These are phyloP conservation scores for Melocanna baccifera DNA, from an alignment of 176 grass and related monocot species.

Conservation along the genomic window DNA sequence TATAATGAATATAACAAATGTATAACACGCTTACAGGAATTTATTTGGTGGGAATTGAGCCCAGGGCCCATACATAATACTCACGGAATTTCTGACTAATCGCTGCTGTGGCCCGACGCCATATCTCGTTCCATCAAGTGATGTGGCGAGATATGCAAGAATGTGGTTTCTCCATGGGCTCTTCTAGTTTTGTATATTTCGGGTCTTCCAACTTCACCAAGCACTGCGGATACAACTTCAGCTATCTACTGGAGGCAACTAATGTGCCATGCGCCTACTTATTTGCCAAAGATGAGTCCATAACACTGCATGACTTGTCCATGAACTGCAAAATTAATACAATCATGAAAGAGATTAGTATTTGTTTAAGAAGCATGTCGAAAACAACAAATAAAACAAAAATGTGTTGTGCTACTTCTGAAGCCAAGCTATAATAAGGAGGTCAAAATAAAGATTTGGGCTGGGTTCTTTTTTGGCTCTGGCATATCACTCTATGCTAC, in stretches of 20 bases:
- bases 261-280: constrained; percentile 44
- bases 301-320: constrained; percentile 61
- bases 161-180: constrained; percentile 19
- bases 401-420: background rate
- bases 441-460: background rate
- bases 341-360: background rate
- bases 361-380: background rate
- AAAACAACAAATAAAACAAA: background rate
- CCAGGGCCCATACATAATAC: constrained; percentile 18
- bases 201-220: constrained; percentile 20
- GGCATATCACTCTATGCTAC: too few species aligned
- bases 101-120: background rate
- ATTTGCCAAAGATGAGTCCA: constrained; percentile 53
- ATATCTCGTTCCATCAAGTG: constrained; percentile 23
- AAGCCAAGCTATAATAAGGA: background rate
- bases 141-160: constrained; percentile 28
- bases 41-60: background rate
- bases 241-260: constrained; percentile 28
- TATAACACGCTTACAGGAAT: constrained; percentile 14
- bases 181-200: background rate
- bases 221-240: constrained; percentile 31
- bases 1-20: constrained; percentile 18
- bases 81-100: constrained; percentile 31
- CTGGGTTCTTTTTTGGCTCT: too few species aligned
- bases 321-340: constrained; percentile 42